Conservation (phyloP, 2,329 filamentous ascomycete species). For the Fusarium mundagurra region DNA sequence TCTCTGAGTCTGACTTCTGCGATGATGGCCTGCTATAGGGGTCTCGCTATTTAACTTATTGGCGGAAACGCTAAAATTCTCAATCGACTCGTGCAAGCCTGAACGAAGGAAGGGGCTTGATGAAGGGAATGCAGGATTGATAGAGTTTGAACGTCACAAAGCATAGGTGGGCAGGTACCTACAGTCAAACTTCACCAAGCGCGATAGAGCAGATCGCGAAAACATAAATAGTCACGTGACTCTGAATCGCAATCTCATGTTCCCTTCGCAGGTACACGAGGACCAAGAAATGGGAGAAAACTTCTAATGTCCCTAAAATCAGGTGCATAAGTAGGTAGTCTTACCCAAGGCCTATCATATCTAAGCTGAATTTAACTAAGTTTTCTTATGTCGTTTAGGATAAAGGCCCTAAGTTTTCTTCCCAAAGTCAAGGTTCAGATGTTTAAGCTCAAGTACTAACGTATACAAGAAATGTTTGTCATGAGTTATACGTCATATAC, state of each 20-base stretch:
- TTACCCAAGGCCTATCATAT: background rate
- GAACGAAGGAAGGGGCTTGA: background rate
- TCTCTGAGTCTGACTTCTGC: background rate
- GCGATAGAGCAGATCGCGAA: slow-evolving; percentile 24
- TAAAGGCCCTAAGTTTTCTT: background rate
- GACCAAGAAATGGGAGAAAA: background rate
- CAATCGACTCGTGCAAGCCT: background rate
- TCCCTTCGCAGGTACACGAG: background rate
- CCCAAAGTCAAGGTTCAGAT: background rate
- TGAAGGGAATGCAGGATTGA: background rate
- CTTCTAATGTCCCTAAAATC: background rate
- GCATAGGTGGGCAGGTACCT: background rate
- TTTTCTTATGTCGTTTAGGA: background rate
- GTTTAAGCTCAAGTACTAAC: background rate
- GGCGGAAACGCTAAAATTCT: background rate
- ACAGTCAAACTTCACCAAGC: slow-evolving; percentile 5
- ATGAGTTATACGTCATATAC: background rate
- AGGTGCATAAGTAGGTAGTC: background rate
- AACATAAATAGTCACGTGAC: slow-evolving; percentile 27
- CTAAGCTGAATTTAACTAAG: background rate
- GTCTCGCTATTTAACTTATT: background rate
- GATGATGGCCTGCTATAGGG: background rate
- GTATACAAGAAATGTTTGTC: background rate
- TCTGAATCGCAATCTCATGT: slow-evolving; percentile 20
- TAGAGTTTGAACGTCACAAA: slow-evolving; percentile 21